A percentile compares a stretch with the other conserved stretches of the same genome.
Evolutionary conservation across 805 yeast species (phyloP).

Genomic region (Priceomyces carsonii): DNA sequence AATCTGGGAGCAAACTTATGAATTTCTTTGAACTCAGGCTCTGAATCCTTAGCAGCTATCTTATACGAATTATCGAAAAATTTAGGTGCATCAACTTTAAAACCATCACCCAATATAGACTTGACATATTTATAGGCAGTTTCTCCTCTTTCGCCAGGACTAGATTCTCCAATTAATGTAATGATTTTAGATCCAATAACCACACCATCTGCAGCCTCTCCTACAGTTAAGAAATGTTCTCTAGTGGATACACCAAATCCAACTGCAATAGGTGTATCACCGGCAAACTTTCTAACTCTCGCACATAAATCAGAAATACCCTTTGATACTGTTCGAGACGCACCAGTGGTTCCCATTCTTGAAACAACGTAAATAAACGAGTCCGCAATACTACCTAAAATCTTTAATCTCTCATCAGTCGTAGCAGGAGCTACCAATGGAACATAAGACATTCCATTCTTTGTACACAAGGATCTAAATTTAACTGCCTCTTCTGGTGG

Average conservation of each 20-base stretch:
- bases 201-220: constrained; percentile 86
- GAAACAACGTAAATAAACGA: constrained; percentile 96
- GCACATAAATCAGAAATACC: constrained; percentile 68
- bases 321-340: constrained; percentile 60
- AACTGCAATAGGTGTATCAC: constrained; percentile 74
- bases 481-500: constrained; percentile 98
- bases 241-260: constrained; percentile 97
- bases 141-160: constrained; percentile 58
- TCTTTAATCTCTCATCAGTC: constrained; percentile 79
- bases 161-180: constrained; percentile 64
- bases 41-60: constrained; percentile 29
- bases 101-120: constrained; percentile 64
- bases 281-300: constrained; percentile 74
- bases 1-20: constrained; percentile 77
- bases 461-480: constrained; percentile 71
- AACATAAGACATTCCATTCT: constrained; percentile 74
- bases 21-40: constrained; percentile 47
- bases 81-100: constrained; percentile 27
- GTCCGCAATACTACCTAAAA: constrained; percentile 84
- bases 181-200: constrained; percentile 92
- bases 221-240: constrained; percentile 82
- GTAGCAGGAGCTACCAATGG: constrained; percentile 98
- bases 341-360: constrained; percentile 98
- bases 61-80: constrained; percentile 22
- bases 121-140: constrained; percentile 68